A percentile compares a stretch with the other conserved stretches of the same genome.
Evolutionary conservation across 352 stramenopile species (phyloP).

Genomic region (Blastocystis sp.): DNA sequence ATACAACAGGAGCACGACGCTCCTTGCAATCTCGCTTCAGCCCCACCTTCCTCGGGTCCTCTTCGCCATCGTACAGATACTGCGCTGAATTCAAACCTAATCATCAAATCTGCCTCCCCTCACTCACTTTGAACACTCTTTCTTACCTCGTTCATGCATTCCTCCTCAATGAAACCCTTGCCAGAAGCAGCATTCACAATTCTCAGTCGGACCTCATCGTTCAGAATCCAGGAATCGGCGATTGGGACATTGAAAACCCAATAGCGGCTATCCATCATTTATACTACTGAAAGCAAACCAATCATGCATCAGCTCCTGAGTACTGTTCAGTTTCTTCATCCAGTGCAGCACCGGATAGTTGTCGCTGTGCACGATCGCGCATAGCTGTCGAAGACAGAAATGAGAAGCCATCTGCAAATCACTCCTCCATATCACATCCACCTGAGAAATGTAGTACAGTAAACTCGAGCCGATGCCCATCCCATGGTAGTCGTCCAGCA

Average conservation of each 20-base stretch:
- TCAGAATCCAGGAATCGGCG: slow-evolving; percentile 2
- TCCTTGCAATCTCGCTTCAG: not conserved
- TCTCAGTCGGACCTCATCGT: not conserved
- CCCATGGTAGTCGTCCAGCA: slow-evolving; percentile 51
- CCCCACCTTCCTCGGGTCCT: not conserved
- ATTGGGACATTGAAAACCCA: slow-evolving; percentile 58
- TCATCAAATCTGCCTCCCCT: not conserved
- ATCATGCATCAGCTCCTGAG: slow-evolving; percentile 15
- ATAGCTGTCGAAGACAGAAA: slow-evolving; percentile 33
- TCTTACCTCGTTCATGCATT: slow-evolving; percentile 37
- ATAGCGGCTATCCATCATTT: slow-evolving; percentile 54
- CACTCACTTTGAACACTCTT: slow-evolving; percentile 8
- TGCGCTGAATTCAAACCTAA: slow-evolving; percentile 14
- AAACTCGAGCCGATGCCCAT: slow-evolving; percentile 58
- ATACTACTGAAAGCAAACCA: not conserved
- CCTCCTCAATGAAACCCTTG: slow-evolving; percentile 5
- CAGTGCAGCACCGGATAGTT: slow-evolving; percentile 66
- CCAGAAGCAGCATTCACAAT: slow-evolving; percentile 8
- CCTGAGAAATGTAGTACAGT: slow-evolving; percentile 33
- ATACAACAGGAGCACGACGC: slow-evolving; percentile 14
- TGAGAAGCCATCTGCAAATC: slow-evolving; percentile 39
- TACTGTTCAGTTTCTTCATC: slow-evolving; percentile 66
- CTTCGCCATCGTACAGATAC: not conserved
- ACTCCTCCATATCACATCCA: not conserved
- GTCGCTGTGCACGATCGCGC: slow-evolving; percentile 52